Percentiles rank a stretch among this genome's conserved stretches.
Conservation (phyloP, 1,284 basidiomycete genomes). For the Austroboletus rostrupii region DNA sequence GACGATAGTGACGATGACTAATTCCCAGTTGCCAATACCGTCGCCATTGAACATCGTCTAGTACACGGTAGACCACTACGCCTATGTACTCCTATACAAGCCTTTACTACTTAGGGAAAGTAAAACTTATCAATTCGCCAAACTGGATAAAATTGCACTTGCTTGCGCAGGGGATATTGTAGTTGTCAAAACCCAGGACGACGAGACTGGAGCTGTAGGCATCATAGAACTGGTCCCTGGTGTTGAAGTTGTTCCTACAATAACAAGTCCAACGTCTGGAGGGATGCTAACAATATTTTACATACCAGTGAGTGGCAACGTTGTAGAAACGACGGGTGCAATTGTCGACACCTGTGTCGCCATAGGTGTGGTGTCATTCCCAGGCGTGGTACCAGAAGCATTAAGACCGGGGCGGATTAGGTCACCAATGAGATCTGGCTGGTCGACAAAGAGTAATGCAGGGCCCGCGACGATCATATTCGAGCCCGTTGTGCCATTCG, state of each 20-base stretch:
- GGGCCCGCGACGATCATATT: conserved; percentile 66
- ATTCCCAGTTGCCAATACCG: conserved; percentile 2
- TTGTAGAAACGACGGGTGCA: conserved; percentile 36
- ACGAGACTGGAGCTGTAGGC: conserved; percentile 6
- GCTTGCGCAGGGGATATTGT: conserved; percentile 12
- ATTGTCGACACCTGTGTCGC: conserved; percentile 5
- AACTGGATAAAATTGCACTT: conserved; percentile 13
- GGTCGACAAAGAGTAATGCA: conserved; percentile 58
- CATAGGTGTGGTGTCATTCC: conserved; percentile 2
- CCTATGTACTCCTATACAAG: conserved; percentile 3
- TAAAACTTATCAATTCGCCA: conserved; percentile 5
- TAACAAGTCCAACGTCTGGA: not conserved
- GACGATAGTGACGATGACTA: conserved; percentile 70
- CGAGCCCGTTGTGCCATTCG: conserved; percentile 25
- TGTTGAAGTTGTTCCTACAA: conserved; percentile 1
- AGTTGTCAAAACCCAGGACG: conserved; percentile 3
- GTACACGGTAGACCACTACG: conserved; percentile 6
- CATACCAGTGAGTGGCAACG: conserved; percentile 41
- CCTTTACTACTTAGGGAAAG: not conserved
- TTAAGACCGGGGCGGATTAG: conserved; percentile 35
- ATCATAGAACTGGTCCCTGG: conserved; percentile 3
- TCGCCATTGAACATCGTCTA: conserved; percentile 1
- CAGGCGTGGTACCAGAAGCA: not conserved
- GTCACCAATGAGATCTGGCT: conserved; percentile 47
- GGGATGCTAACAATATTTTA: not conserved